phyloP scores from a whole-genome alignment of 2,329 filamentous ascomycete species.

The Penicillium sp. region DNA sequence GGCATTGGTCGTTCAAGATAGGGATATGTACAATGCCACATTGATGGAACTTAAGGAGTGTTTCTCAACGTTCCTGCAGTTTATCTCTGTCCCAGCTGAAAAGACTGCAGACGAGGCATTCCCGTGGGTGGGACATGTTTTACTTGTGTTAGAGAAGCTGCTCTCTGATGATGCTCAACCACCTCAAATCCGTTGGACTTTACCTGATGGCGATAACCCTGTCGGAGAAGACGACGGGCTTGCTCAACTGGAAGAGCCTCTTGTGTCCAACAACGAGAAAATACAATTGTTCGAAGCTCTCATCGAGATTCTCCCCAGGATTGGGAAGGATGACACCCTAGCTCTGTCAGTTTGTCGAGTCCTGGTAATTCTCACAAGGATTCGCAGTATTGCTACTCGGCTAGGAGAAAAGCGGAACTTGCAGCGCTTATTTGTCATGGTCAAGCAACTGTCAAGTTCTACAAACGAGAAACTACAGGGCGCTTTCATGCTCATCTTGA shows the following conservation, averaged over 20 bases:
- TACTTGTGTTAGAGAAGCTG: conserved; percentile 87
- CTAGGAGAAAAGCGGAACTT: conserved; percentile 89
- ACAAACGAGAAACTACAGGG: conserved; percentile 76
- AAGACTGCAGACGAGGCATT: conserved; percentile 77
- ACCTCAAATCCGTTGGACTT: conserved; percentile 71
- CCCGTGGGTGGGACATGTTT: conserved; percentile 88
- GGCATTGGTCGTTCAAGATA: conserved; percentile 83
- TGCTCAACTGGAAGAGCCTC: conserved; percentile 63
- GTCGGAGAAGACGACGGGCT: conserved; percentile 59
- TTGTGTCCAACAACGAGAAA: conserved; percentile 70
- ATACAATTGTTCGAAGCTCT: conserved; percentile 74
- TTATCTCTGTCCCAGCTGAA: conserved; percentile 71
- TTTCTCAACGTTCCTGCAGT: conserved; percentile 75
- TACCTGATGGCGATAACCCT: conserved; percentile 53
- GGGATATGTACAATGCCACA: conserved; percentile 77
- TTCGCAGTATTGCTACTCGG: conserved; percentile 72
- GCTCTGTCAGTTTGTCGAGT: conserved; percentile 83
- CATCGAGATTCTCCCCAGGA: conserved; percentile 80
- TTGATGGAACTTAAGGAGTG: conserved; percentile 76
- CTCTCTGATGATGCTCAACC: conserved; percentile 89
- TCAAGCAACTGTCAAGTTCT: conserved; percentile 83
- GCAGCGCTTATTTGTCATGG: conserved; percentile 90
- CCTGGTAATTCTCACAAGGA: conserved; percentile 84
- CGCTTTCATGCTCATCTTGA: conserved; percentile 81
- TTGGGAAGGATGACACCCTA: conserved; percentile 85